Base-by-base conservation (phyloP, 1,284 basidiomycete genomes). In the Marasmius tenuissimus region DNA sequence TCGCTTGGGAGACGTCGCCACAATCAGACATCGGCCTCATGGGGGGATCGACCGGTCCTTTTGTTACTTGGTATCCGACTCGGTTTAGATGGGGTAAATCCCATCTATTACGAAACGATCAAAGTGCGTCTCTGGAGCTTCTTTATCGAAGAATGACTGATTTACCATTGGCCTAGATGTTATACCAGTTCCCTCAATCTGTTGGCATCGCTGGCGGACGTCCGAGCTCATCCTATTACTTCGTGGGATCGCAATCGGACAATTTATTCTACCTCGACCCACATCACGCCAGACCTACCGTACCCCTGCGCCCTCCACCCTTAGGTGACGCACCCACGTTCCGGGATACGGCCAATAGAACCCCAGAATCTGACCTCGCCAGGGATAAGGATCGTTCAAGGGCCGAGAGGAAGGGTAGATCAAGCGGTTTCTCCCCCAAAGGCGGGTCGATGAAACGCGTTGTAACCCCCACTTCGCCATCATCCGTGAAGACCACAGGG, bases 251-350 rank as follows among this genome's bases (percentile, higher is more conserved):
- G 0, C 97, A 98, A 72, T 91, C 88, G 3, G 91, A 95, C 67
- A 91, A 87, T 58, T 81, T 97, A 6, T 97, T 98, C 76, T 99
- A 98, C 72, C 91, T 98, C 55, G 97, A 99, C 74, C 97, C 97
- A 0, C 97, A 98, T 72, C 89, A 97, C 70, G 85, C 94, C 0
- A 86, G 96, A 7, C 86, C 93, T 0, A 83, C 94, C 0, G 80
- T 99, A 10, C 88, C 92, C 0, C 81, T 96, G 7, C 85, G 89
- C 12, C 80, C 84, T 67, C 66, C 77, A 69, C 59, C 73, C 65
- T 58, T 75, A 37, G 20, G n/a, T 50, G 55, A 20, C 42, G 45
- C 47, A 27, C 34, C 48, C 34, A 22, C 52, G 22, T 58, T 51
- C 47, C n/a, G 40, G 35, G 14, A 40, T 35, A 16, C 38, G 38